These are phyloP conservation scores for Vitis rupestris DNA, from an alignment of 164 flowering plant genomes.

Conservation along the genomic window DNA sequence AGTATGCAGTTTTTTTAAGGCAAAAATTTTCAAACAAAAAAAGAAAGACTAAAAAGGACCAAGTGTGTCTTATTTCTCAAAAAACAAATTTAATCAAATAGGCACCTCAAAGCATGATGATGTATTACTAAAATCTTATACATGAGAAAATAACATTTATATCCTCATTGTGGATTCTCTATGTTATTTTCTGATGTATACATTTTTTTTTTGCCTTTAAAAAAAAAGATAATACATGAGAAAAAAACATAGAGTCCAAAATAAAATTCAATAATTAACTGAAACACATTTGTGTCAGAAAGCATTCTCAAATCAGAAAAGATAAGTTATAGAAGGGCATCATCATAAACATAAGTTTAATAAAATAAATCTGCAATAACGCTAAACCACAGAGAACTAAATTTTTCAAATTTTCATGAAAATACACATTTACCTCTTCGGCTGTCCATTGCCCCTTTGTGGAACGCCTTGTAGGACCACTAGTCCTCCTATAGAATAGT, in stretches of 20 bases:
- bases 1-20: too few species aligned
- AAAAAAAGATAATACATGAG: too few species aligned
- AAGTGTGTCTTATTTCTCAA: background rate
- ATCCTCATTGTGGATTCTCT: too few species aligned
- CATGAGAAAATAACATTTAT: too few species aligned
- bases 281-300: too few species aligned
- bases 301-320: too few species aligned
- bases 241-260: too few species aligned
- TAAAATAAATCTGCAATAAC: background rate
- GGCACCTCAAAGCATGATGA: background rate
- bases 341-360: background rate
- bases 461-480: slow-evolving; percentile 97
- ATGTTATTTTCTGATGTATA: too few species aligned
- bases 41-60: background rate
- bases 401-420: background rate
- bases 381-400: too few species aligned
- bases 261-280: too few species aligned
- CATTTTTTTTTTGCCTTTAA: too few species aligned
- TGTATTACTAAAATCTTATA: background rate
- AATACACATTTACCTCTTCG: slow-evolving; percentile 64
- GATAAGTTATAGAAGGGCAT: too few species aligned
- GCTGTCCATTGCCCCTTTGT: slow-evolving; percentile 98
- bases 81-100: background rate
- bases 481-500: slow-evolving; percentile 69
- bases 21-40: background rate